Conservation (phyloP, 306 rosid genomes). For the Castanopsis chinensis region DNA sequence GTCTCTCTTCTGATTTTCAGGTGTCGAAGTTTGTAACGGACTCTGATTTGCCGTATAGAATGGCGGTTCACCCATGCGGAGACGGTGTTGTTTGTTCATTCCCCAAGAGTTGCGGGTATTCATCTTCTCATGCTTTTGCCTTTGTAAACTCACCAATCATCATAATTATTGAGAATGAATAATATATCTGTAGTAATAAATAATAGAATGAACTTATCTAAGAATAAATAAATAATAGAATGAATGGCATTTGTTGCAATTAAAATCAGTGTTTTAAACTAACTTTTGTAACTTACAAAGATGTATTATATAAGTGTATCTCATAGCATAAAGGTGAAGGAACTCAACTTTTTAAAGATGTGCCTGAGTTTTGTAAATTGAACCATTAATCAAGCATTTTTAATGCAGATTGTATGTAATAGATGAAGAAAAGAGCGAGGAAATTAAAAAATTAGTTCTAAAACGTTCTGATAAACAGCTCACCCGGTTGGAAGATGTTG, state of each 20-base stretch:
- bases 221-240: no score
- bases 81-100: constrained; percentile 82
- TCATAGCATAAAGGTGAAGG: neutral
- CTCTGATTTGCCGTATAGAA: constrained; percentile 84
- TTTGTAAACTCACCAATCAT: no score
- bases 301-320: no score
- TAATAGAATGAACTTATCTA: no score
- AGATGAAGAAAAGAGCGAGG: constrained; percentile 38
- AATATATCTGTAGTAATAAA: no score
- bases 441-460: constrained; percentile 41
- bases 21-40: constrained; percentile 54
- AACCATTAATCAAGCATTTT: neutral
- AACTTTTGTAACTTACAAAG: no score
- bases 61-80: constrained; percentile 71
- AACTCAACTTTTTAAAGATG: neutral
- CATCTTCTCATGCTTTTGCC: neutral
- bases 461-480: constrained; percentile 52
- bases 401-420: constrained; percentile 68
- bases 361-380: neutral
- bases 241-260: no score
- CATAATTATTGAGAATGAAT: no score
- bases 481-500: constrained; percentile 59
- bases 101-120: constrained; percentile 69
- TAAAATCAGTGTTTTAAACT: no score
- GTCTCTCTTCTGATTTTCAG: constrained; percentile 39